Percentiles rank a stretch among this genome's conserved stretches.
phyloP scores from a whole-genome alignment of 2,329 filamentous ascomycete species.

The Calonectria fujianensis region DNA sequence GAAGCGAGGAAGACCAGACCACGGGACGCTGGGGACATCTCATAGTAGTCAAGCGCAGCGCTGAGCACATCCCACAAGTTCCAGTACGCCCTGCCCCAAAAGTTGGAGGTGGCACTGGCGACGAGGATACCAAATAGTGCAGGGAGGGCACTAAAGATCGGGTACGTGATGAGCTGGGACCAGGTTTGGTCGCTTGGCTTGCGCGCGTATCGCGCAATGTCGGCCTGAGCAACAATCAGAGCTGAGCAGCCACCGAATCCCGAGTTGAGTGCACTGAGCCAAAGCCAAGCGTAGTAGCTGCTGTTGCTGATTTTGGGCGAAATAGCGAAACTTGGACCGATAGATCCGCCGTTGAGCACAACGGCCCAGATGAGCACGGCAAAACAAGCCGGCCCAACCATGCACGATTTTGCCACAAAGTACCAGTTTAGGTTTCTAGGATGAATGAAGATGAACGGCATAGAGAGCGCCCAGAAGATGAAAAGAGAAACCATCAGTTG shows the following conservation, averaged over 20 bases:
- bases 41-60: neutral
- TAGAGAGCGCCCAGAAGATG: neutral
- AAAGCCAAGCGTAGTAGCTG: neutral
- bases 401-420: neutral
- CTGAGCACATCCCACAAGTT: slow-evolving; percentile 3
- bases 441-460: slow-evolving; percentile 4
- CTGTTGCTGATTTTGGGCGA: neutral
- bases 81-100: slow-evolving; percentile 3
- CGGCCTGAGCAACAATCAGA: neutral
- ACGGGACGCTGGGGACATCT: neutral
- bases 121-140: neutral
- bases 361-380: neutral
- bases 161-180: slow-evolving; percentile 7
- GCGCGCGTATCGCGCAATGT: slow-evolving; percentile 3
- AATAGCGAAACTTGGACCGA: neutral
- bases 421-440: slow-evolving; percentile 6
- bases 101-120: neutral
- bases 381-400: neutral
- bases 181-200: neutral
- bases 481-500: neutral
- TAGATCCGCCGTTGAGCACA: neutral
- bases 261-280: neutral
- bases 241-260: neutral
- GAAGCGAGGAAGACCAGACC: slow-evolving; percentile 44
- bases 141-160: neutral